phyloP scores from a whole-genome alignment of 441 rosid species.

The Corymbia citriodora region DNA sequence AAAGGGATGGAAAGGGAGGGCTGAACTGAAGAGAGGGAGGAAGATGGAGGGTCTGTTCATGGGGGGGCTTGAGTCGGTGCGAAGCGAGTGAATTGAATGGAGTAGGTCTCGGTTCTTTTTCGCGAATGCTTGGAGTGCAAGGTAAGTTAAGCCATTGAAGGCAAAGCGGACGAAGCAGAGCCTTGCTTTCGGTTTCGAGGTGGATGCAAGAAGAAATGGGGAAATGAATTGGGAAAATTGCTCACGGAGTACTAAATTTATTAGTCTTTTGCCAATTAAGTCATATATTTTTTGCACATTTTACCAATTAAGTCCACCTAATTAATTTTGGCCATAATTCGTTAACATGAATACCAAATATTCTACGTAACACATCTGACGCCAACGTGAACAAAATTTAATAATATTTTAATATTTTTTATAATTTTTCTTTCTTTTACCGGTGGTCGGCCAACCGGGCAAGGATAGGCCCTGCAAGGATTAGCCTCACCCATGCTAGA shows the following conservation, averaged over 20 bases:
- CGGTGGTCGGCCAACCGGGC: fast-evolving
- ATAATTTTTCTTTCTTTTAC: too few species aligned
- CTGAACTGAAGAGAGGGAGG: neutral
- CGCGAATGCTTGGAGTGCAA: conserved; percentile 48
- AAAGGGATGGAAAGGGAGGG: neutral
- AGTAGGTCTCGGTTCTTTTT: conserved; percentile 17
- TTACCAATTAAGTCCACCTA: too few species aligned
- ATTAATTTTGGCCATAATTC: fast-evolving
- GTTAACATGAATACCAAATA: neutral
- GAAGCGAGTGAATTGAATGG: conserved; percentile 26
- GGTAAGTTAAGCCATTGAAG: conserved; percentile 23
- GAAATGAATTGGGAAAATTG: too few species aligned
- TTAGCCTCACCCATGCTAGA: neutral
- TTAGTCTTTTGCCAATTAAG: too few species aligned
- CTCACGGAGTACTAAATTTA: fast-evolving
- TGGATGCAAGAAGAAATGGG: neutral
- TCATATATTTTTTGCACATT: too few species aligned
- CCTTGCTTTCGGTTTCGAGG: neutral
- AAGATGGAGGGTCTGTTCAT: neutral
- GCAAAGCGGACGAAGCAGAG: neutral
- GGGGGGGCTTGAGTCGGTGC: conserved; percentile 9
- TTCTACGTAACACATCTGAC: fast-evolving
- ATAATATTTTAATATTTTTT: too few species aligned
- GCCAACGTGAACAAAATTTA: fast-evolving
- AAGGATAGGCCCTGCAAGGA: neutral